Evolutionary conservation across 176 grass and related monocot species (phyloP), one percentile per base, ranked within the genome.

Genomic region (Oryza meridionalis): DNA sequence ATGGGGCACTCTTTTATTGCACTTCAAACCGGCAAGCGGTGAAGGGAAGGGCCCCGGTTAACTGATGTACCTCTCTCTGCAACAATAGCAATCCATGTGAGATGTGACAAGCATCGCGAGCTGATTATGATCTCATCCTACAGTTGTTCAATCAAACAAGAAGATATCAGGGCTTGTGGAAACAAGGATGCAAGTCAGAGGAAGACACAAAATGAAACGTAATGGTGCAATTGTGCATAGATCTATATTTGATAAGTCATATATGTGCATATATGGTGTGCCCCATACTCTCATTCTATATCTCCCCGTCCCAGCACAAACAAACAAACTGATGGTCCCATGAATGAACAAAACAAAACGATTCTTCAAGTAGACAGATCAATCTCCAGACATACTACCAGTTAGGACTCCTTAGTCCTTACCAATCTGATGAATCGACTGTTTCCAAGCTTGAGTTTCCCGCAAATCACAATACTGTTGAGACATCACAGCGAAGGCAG

Each of bases 81-180:
- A 17, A 61, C 78, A 75, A 68, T 75, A 11, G 63, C 40, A 80
- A 40, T 33, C 12, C 77, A 82, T 47, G 73, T 82, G 67, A 70
- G 71, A 82, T 47, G 73, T 82, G 67, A 70, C 16, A 12, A 44
- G 79, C 33, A 73, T 82, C 35, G 67, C 65, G 58, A 73, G 62
- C 5, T 32, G 53, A 62, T 62, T 62, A 62, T 62, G 67, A 73
- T 73, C 37, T 55, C 55, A 81, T 16, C 67, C 61, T 51, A 79
- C 61, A 77, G 24, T 51, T 51, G 43, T 67, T 81, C 76, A 29
- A 76, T 10, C 17, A 82, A 76, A 13, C 21, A 17, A 43, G 6
- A 78, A 43, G 9, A 67, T 47, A 42, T 27, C 13, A 80, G 43
- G 29, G 55, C 29, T 19, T 10, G 1, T 49, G 16, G n/a, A 24